Evolutionary conservation across 108 stramenopile genomes (phyloP), one percentile per base, ranked within the genome.

Genomic region (Fistulifera solaris): DNA sequence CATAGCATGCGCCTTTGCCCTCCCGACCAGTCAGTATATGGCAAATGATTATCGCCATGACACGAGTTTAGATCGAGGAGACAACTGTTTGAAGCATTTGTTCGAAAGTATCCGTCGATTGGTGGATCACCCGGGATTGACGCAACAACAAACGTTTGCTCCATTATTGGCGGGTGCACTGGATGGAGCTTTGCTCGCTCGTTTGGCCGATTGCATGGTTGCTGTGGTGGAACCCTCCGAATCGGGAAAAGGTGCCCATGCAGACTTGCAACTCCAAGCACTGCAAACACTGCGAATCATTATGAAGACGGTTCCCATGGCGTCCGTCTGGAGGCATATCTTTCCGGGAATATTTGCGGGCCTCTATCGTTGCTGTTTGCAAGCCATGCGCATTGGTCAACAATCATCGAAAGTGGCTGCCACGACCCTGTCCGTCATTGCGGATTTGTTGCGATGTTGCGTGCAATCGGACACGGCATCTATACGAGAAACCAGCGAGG

Each of bases 331-430:
- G 44, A 17, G 44, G 19, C 19, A 21, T 17, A 21, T 21, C 4
- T 45, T 45, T 21, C 44, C 44, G 44, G 44, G 44, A 17, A 19
- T 17, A 17, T 45, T 45, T 45, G 44, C 44, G 21, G 44, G 44
- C 21, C 4, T 45, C 7, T 45, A 45, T 45, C 44, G 21, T 5
- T 45, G 19, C 6, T 21, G 16, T 6, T 21, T 45, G 11, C 16
- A 45, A 11, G 16, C 21, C 19, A 17, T 45, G 11, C 44, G 44
- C 4, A 21, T 21, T 5, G 21, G 7, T 19, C 19, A 45, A 6
- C 16, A 19, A 11, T 21, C 16, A 11, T 11, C 44, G 4, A 45
- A 45, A 45, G 3, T 45, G 11, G 44, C 44, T 21, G 44, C 44
- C 6, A 45, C 21, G 6, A 8, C 44, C 3, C 44, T 45, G 4